These are phyloP conservation scores for Euryodendron excelsum DNA, from an alignment of 148 eudicot genomes.

Conservation along the genomic window DNA sequence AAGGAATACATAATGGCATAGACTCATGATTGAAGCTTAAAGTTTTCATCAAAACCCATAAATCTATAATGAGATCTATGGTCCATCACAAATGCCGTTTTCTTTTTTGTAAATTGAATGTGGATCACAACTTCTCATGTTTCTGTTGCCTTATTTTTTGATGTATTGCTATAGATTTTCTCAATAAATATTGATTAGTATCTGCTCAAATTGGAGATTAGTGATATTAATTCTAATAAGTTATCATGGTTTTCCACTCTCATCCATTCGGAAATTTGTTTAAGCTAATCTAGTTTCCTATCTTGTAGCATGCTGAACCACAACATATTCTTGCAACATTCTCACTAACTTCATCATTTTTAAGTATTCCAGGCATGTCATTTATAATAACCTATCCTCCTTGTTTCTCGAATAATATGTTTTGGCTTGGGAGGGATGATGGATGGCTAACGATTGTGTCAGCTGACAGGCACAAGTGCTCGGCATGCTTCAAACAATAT, in stretches of 20 bases:
- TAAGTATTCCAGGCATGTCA: neutral
- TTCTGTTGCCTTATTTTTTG: neutral
- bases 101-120: neutral
- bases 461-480: conserved; percentile 57
- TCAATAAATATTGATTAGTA: neutral
- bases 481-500: conserved; percentile 76
- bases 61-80: neutral
- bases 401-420: neutral
- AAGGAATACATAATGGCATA: neutral
- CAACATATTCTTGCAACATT: neutral
- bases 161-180: neutral
- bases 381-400: neutral
- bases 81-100: neutral
- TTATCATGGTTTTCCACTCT: neutral
- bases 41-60: neutral
- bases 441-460: neutral
- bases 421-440: neutral
- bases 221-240: neutral
- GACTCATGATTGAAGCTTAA: neutral
- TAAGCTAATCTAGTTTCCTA: neutral
- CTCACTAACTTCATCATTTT: neutral
- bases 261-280: neutral
- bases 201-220: neutral
- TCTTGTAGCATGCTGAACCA: neutral
- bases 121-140: neutral